Percentiles rank a stretch among this genome's conserved stretches.
Evolutionary conservation across 352 stramenopile genomes (phyloP).

Genomic region (Pythium dissimile): DNA sequence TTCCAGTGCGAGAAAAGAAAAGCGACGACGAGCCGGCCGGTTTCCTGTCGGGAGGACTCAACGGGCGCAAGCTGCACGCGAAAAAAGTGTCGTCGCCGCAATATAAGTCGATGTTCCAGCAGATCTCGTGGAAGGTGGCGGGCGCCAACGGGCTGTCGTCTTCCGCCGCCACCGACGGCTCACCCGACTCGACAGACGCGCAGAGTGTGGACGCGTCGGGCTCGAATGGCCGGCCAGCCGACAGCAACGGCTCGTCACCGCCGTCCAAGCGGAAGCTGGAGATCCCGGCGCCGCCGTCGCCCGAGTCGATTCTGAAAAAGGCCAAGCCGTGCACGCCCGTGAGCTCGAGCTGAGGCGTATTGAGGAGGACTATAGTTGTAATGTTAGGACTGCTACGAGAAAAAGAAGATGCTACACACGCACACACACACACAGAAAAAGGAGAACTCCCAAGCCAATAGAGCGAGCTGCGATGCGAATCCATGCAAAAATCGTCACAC

Average conservation of each 20-base stretch:
- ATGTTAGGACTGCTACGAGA: constrained; percentile 16
- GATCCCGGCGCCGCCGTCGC: constrained; percentile 40
- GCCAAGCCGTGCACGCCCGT: constrained; percentile 66
- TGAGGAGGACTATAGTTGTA: constrained; percentile 12
- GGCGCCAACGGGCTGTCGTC: constrained; percentile 4
- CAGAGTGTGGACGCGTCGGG: constrained; percentile 17
- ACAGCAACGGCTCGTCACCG: constrained; percentile 24
- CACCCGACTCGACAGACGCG: constrained; percentile 18
- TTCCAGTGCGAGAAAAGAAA: constrained; percentile 55
- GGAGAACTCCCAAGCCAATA: background rate
- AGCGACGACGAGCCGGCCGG: constrained; percentile 43
- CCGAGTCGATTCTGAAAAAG: constrained; percentile 71
- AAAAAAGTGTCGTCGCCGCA: constrained; percentile 61
- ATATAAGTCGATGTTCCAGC: constrained; percentile 78
- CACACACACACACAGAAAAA: background rate
- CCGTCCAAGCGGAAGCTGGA: constrained; percentile 60
- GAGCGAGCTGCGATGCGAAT: background rate
- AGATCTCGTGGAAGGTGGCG: constrained; percentile 61
- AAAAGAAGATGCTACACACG: no score
- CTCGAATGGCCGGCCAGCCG: constrained; percentile 9
- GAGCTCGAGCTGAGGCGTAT: constrained; percentile 34
- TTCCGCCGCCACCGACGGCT: constrained; percentile 22
- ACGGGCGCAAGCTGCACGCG: constrained; percentile 32
- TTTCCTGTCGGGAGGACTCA: constrained; percentile 46
- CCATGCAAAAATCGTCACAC: no score